Evolutionary conservation across 1,284 basidiomycete genomes (phyloP).

Genomic region (Puccinia triticina): DNA sequence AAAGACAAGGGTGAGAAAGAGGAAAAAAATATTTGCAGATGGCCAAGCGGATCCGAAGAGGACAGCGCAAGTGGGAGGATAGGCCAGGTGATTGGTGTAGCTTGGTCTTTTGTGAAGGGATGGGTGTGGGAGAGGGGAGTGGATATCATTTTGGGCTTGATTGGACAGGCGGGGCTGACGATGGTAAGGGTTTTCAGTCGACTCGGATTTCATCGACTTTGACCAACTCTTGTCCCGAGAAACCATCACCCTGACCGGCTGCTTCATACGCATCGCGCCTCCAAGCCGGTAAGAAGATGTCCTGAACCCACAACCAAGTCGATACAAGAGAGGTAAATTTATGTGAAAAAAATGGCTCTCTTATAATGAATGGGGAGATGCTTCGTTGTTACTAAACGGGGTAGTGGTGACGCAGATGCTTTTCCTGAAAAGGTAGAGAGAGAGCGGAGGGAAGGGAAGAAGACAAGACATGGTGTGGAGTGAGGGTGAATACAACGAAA

Average conservation of each 20-base stretch:
- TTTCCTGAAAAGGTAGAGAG: background rate
- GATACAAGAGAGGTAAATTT: slow-evolving; percentile 30
- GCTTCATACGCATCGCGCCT: slow-evolving; percentile 49
- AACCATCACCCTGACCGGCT: slow-evolving; percentile 39
- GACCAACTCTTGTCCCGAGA: slow-evolving; percentile 29
- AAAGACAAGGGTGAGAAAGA: background rate
- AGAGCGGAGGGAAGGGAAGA: background rate
- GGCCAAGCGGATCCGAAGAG: background rate
- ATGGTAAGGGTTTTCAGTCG: background rate
- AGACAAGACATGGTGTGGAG: background rate
- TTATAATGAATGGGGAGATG: background rate
- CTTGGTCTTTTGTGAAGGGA: background rate
- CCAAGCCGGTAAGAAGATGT: slow-evolving; percentile 50
- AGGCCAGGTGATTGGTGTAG: background rate
- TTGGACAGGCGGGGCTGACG: slow-evolving; percentile 3
- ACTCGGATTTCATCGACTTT: slow-evolving; percentile 49
- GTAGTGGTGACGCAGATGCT: background rate
- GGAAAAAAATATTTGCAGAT: background rate
- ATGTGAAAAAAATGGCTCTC: background rate
- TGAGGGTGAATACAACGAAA: background rate
- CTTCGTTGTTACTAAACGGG: background rate
- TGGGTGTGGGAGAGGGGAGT: background rate
- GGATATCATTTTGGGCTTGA: background rate
- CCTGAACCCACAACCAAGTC: slow-evolving; percentile 23
- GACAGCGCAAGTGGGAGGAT: background rate